Evolutionary conservation across 306 rosid genomes (phyloP).

Genomic region (Echinosophora koreensis): DNA sequence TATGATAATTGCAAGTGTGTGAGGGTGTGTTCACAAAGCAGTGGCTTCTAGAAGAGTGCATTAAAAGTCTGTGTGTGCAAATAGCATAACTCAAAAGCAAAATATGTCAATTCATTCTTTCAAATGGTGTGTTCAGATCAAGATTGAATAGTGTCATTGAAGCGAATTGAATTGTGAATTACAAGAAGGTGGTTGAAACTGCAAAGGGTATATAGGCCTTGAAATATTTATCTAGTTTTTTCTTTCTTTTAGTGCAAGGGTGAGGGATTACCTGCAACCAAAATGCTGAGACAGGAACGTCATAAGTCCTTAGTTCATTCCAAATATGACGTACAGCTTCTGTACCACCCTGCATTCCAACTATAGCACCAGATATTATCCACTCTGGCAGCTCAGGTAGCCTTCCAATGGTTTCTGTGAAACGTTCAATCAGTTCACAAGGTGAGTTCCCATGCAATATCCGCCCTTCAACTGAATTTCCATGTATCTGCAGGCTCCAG

Average conservation of each 20-base stretch:
- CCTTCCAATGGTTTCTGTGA: slow-evolving; percentile 88
- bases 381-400: slow-evolving; percentile 94
- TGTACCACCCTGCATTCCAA: slow-evolving; percentile 99
- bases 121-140: slow-evolving; percentile 26
- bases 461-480: slow-evolving; percentile 75
- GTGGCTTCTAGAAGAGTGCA: neutral
- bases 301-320: slow-evolving; percentile 63
- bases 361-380: slow-evolving; percentile 92
- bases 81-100: slow-evolving; percentile 9
- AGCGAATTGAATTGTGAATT: slow-evolving; percentile 1
- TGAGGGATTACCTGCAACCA: slow-evolving; percentile 86
- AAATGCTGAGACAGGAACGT: slow-evolving; percentile 89
- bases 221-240: neutral
- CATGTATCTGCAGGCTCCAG: slow-evolving; percentile 81
- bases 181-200: slow-evolving; percentile 30
- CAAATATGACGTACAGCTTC: slow-evolving; percentile 68
- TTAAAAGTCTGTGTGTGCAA: slow-evolving; percentile 9
- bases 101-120: slow-evolving; percentile 11
- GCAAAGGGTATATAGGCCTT: neutral
- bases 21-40: slow-evolving; percentile 23
- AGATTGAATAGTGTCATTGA: slow-evolving; percentile 34
- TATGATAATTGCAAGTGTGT: slow-evolving; percentile 5
- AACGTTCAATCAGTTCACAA: slow-evolving; percentile 72
- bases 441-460: slow-evolving; percentile 93
- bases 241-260: slow-evolving; percentile 19